Percentiles rank a stretch among this genome's conserved stretches.
Evolutionary conservation across 129 eudicot genomes (phyloP).

Genomic region (Lonicera japonica): DNA sequence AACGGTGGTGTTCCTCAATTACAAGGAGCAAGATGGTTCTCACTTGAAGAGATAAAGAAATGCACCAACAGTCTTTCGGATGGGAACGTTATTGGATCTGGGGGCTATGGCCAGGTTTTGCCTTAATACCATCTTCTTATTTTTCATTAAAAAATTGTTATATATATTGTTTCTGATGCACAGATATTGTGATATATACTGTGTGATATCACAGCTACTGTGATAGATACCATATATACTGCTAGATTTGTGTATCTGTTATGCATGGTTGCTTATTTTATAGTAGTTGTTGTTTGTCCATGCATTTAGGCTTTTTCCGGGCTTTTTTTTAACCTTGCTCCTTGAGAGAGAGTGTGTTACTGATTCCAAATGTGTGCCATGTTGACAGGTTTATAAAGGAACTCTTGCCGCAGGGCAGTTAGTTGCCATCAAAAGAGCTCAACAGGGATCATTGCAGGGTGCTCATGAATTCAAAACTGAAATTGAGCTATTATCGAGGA

Average conservation of each 20-base stretch:
- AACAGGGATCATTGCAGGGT: conserved; percentile 84
- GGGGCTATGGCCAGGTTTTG: conserved; percentile 90
- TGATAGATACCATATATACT: too few relatives aligned
- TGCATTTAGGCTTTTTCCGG: too few relatives aligned
- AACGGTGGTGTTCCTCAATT: conserved; percentile 68
- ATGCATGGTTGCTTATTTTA: neutral
- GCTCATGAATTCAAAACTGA: conserved; percentile 74
- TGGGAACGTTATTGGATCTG: conserved; percentile 61
- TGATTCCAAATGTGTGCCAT: neutral
- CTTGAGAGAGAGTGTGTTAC: too few relatives aligned
- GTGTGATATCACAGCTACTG: too few relatives aligned
- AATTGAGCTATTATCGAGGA: conserved; percentile 78
- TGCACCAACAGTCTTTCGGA: conserved; percentile 68
- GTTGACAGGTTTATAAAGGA: conserved; percentile 76
- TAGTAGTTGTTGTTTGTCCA: neutral
- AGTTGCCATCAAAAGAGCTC: conserved; percentile 83
- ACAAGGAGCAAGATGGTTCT: conserved; percentile 75
- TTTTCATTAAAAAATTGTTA: too few relatives aligned
- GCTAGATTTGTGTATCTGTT: neutral
- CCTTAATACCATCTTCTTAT: neutral
- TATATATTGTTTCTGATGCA: too few relatives aligned
- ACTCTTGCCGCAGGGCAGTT: conserved; percentile 40
- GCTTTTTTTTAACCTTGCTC: too few relatives aligned
- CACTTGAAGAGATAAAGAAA: conserved; percentile 72
- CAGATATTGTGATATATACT: too few relatives aligned